Base-by-base conservation (phyloP, 2,329 filamentous ascomycete species). In the Coleophoma cylindrospora region DNA sequence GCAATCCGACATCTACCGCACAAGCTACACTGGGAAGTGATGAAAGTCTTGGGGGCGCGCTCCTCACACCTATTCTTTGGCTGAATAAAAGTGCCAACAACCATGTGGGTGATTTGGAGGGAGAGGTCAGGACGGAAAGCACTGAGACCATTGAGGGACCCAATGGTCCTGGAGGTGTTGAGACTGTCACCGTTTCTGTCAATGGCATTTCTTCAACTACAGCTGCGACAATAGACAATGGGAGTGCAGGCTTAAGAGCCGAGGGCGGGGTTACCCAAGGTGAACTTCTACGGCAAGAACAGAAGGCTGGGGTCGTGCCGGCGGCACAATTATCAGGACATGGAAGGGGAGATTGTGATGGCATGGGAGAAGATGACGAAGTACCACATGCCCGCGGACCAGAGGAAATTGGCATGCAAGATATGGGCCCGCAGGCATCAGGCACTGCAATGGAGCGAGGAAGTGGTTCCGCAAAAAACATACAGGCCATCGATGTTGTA, bases 1-100 rank as follows among this genome's bases (percentile, higher is more conserved):
- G 70, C 43, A 77, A 79, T 47, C 69, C 61, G 14, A 68, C 69
- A 55, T 66, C 64, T n/a, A 58, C 68, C 1, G 64, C 64, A 2
- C 66, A 69, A 9, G 67, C 72, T 12, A 66, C 70, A 0, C 72
- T 92, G 7, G 91, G 90, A 2, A 90, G 87, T 45, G 92, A 97
- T 61, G 92, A 96, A 66, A 87, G 86, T 12, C 74, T 97, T 1
- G 92, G 92, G 19, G 94, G 94, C 7, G 94, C 94, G 0, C 75
- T 96, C 15, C 75, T 99, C 45, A 97, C 92, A 1, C 94, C 92
- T 1, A 97, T 99, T 50, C 89, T 91, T 0, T 99, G 94, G 94
- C 73, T 97, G 46, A 75, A 70, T 22, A 68, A 72, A 38, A 63
- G 51, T 66, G 68, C 58, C 9, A 50, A 53, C 58, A 60, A 69